Evolutionary conservation across 306 rosid genomes (phyloP).

Genomic region (Dalbergia cultrata): DNA sequence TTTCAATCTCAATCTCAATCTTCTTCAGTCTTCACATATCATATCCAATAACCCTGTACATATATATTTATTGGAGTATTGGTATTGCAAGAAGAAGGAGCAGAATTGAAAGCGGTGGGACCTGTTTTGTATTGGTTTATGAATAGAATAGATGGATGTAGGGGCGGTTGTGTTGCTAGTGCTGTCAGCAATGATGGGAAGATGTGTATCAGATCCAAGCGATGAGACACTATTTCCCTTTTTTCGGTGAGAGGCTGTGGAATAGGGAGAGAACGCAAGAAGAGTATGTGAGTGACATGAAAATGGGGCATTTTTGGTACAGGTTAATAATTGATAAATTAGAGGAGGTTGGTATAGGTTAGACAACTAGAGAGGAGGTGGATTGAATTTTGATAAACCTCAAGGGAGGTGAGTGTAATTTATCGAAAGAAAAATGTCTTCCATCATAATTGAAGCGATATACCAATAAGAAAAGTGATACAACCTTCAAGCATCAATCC

Average conservation of each 20-base stretch:
- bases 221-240: constrained; percentile 56
- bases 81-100: no score
- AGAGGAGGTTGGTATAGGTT: no score
- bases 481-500: neutral
- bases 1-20: neutral
- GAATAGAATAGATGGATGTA: constrained; percentile 48
- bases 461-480: constrained; percentile 9
- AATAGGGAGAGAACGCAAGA: no score
- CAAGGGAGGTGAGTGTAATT: no score
- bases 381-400: no score
- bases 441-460: neutral
- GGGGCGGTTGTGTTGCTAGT: constrained; percentile 47
- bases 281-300: no score
- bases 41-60: no score
- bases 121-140: neutral
- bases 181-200: constrained; percentile 28
- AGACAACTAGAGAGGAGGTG: no score
- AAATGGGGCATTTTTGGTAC: no score
- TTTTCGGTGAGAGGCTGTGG: no score
- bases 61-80: no score
- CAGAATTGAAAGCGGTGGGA: neutral
- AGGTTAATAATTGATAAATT: no score
- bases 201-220: constrained; percentile 76
- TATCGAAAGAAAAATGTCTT: neutral
- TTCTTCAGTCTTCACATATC: neutral